phyloP scores from a whole-genome alignment of 768 basidiomycete genomes.

The Pholiota molesta region DNA sequence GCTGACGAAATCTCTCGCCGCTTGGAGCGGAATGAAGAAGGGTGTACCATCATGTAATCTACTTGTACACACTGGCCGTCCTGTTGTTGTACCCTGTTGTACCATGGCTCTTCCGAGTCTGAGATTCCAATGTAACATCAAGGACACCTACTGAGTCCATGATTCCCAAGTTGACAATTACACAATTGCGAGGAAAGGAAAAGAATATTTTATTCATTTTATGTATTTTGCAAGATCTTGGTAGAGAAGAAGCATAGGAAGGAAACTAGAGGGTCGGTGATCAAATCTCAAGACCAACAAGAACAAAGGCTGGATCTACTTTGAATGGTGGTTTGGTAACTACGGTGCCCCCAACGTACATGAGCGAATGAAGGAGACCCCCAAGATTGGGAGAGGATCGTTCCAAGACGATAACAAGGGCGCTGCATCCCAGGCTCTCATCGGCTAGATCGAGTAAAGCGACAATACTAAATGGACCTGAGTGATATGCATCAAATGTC shows the following conservation, averaged over 20 bases:
- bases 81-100: background rate
- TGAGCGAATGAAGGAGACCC: conserved; percentile 81
- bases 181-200: background rate
- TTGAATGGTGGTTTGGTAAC: conserved; percentile 81
- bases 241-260: conserved; percentile 9
- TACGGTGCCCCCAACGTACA: conserved; percentile 90
- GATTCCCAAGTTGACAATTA: background rate
- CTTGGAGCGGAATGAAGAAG: conserved; percentile 52
- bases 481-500: conserved; percentile 2
- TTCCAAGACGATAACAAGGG: conserved; percentile 81
- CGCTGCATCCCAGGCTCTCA: conserved; percentile 77
- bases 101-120: background rate
- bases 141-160: background rate
- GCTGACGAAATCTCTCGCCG: conserved; percentile 61
- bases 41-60: conserved; percentile 72
- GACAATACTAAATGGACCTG: conserved; percentile 59
- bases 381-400: conserved; percentile 70
- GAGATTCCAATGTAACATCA: background rate
- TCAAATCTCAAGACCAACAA: conserved; percentile 85
- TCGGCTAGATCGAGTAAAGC: conserved; percentile 88
- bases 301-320: conserved; percentile 75
- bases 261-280: background rate
- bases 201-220: conserved; percentile 4
- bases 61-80: background rate
- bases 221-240: background rate